Evolutionary conservation across 2,329 filamentous ascomycete species (phyloP), one percentile per base, ranked within the genome.

Genomic region (Sarocladiaceae sp.): DNA sequence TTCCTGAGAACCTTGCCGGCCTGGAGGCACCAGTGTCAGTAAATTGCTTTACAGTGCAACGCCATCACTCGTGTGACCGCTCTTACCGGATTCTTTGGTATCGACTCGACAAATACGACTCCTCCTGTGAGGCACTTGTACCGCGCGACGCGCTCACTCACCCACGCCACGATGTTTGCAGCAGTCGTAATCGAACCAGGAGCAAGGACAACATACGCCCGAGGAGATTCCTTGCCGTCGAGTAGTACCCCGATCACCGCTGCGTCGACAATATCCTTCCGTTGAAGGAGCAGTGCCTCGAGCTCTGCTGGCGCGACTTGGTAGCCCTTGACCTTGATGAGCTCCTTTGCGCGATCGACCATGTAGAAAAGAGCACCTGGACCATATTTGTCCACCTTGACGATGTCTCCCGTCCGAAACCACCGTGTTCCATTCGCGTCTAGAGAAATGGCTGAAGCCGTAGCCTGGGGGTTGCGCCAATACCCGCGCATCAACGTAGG

Each of bases 401-500:
- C 86, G 48, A 92, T 78, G 58, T 92, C 88, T 2, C 88, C 88
- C 1, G 87, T 91, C 62, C 82, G 83, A 55, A 92, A 67, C 88
- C 88, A 92, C 17, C 83, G 69, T 26, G 71, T 75, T 42, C 76
- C 77, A 54, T 75, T 70, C 2, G 63, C 54, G 55, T 79, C 77
- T 5, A 66, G 59, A 28, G 71, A 65, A 2, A 77, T 59, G 1
- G 84, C 84, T 40, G 83, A 79, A 12, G 67, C 67, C 1, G 88
- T 92, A 2, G 87, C 88, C 39, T 81, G 73, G 0, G 81, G 77
- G 55, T 86, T 89, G 39, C 77, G 74, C 85, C 88, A 93, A 67
- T 95, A 95, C 5, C 87, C 84, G 54, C 80, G 82, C 79, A 90
- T 86, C 40, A 93, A 71, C 29, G 82, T 88, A 2, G 87, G 89